A percentile compares a stretch with the other conserved stretches of the same genome.
Conservation (phyloP, 2,329 filamentous ascomycete species). For the Westerdykella sp. region DNA sequence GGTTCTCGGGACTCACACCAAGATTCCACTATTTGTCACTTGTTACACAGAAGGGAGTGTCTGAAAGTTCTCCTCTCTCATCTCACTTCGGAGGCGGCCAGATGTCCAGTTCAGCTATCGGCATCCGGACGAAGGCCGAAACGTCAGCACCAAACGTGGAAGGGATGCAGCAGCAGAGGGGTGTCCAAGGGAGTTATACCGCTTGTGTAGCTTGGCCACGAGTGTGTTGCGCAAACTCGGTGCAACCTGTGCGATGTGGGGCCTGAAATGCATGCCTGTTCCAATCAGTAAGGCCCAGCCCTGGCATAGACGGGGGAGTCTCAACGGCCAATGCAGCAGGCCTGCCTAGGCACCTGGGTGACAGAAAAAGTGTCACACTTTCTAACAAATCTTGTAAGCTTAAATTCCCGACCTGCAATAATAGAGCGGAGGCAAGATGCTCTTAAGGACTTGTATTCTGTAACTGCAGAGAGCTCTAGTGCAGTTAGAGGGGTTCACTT, state of each 20-base stretch:
- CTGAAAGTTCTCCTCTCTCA: not conserved
- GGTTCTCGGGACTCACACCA: conserved; percentile 15
- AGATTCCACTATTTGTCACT: not conserved
- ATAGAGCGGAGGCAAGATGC: no score
- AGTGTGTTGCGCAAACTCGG: not conserved
- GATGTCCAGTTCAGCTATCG: not conserved
- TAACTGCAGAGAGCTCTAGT: no score
- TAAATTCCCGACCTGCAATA: no score
- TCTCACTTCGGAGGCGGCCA: no score
- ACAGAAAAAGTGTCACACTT: no score
- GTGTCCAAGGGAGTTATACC: not conserved
- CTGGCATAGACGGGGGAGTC: no score
- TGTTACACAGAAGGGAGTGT: conserved; percentile 15
- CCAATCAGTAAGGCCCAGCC: not conserved
- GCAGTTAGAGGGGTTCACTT: no score
- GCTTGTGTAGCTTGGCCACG: conserved; percentile 3
- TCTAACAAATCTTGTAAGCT: no score
- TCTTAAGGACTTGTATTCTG: no score
- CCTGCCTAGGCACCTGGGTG: no score
- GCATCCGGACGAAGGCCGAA: not conserved
- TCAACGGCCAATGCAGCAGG: no score
- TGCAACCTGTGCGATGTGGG: not conserved
- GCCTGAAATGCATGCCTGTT: not conserved
- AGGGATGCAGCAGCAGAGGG: not conserved
- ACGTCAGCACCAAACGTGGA: not conserved